Conservation (phyloP, 768 basidiomycete genomes). For the Cystobasidium tubakii region DNA sequence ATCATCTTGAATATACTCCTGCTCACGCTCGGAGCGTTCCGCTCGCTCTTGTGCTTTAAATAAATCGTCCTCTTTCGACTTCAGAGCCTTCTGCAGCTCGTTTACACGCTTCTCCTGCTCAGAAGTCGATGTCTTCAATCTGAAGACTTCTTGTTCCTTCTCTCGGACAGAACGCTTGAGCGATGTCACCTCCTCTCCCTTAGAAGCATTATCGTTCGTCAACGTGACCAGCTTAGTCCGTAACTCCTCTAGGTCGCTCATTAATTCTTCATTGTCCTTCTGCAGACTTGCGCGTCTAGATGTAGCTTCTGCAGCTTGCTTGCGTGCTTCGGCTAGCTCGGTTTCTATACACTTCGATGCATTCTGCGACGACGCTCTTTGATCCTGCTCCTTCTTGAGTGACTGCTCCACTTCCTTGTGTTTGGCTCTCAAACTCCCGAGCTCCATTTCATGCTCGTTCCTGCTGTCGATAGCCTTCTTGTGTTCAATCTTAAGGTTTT, state of each 20-base stretch:
- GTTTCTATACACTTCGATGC: neutral
- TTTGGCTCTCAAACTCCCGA: neutral
- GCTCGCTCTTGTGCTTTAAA: neutral
- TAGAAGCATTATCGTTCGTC: slow-evolving; percentile 15
- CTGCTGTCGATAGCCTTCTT: neutral
- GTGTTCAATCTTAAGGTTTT: neutral
- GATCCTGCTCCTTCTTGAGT: neutral
- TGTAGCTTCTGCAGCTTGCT: slow-evolving; percentile 13
- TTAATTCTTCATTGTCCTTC: slow-evolving; percentile 36
- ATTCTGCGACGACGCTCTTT: neutral
- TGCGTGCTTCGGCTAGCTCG: neutral
- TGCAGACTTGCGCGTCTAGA: slow-evolving; percentile 24
- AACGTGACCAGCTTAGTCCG: slow-evolving; percentile 22
- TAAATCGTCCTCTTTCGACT: slow-evolving; percentile 1
- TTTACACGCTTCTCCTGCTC: neutral
- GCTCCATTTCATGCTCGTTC: neutral
- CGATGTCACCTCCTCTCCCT: slow-evolving; percentile 9
- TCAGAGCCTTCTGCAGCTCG: neutral
- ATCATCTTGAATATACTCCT: slow-evolving; percentile 22
- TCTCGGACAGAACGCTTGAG: slow-evolving; percentile 4
- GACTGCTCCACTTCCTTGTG: neutral
- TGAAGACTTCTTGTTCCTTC: slow-evolving; percentile 13
- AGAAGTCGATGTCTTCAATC: neutral
- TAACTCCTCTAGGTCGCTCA: slow-evolving; percentile 31
- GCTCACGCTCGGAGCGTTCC: slow-evolving; percentile 26